Base-by-base conservation (phyloP, 1,284 basidiomycete species). In the Melanopsichium pennsylvanicum region DNA sequence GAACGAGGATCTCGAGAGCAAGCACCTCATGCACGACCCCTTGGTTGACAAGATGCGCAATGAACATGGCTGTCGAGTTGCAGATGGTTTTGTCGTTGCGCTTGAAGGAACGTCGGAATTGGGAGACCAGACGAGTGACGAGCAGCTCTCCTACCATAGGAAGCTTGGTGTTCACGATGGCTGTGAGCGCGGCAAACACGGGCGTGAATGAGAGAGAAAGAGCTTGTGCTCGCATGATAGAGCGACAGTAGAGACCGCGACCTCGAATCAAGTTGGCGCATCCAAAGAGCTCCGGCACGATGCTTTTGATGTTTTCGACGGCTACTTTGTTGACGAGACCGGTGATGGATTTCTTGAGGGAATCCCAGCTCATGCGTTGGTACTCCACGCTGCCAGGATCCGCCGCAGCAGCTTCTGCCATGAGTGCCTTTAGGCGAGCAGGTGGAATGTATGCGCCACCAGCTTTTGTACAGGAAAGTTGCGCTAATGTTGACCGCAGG, bases 371-470 rank as follows among this genome's bases (percentile, higher is more conserved):
- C 72, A 99, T 84, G 16, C 95, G 63, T 83, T 98, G 96, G 82
- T 91, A 97, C 83, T 97, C 94, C n/a, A 89, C 80, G 70, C 91
- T 91, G 44, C 86, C 85, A 82, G 95, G 93, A 85, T 97, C 93
- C 60, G 87, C 85, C 10, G 84, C 81, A 7, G 90, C 92, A 21
- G 80, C 80, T 42, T 93, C 92, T 21, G 88, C 91, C 82, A 96
- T 92, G 82, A 99, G 85, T 1, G 94, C 94, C 44, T 92, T 87
- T 38, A 98, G 61, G 13, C 79, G 88, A 23, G 93, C 93, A 8
- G 96, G 96, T 2, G 95, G 95, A 75, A 99, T 89, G 81, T 99
- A 99, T 10, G 96, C 92, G 26, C 95, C 96, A 8, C 95, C 96
- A 6, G 91, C 92, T 25, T 90, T 88, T 19, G 79, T 82, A 4